Evolutionary conservation across 2,329 filamentous ascomycete species (phyloP).

Genomic region (Pseudogymnoascus sp.): DNA sequence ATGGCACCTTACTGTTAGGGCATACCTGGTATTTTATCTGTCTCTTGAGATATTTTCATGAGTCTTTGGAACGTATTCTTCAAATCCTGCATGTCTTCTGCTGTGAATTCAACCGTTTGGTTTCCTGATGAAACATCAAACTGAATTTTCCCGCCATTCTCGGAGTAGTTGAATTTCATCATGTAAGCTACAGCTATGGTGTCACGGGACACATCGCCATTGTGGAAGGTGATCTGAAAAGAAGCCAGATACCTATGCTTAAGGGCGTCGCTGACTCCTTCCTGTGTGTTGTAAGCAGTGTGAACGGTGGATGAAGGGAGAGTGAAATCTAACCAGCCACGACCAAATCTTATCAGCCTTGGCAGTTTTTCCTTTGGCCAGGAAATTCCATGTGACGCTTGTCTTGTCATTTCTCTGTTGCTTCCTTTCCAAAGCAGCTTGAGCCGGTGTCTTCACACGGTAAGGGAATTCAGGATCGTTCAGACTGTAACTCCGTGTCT

Average conservation of each 20-base stretch:
- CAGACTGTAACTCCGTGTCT: not conserved
- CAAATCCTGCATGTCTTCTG: not conserved
- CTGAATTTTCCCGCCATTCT: not conserved
- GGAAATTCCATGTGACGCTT: not conserved
- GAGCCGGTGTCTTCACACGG: not conserved
- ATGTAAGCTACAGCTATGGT: slow-evolving; percentile 2
- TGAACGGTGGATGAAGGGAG: not conserved
- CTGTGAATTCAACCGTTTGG: not conserved
- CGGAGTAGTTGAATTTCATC: not conserved
- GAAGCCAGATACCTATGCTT: slow-evolving; percentile 1
- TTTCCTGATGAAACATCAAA: not conserved
- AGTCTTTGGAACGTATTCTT: not conserved
- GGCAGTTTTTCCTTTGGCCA: not conserved
- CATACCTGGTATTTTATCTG: not conserved
- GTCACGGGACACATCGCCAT: not conserved
- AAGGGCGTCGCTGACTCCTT: slow-evolving; percentile 9
- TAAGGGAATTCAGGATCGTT: not conserved
- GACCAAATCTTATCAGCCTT: not conserved
- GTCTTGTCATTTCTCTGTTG: not conserved
- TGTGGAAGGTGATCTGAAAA: slow-evolving; percentile 7
- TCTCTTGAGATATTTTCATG: not conserved
- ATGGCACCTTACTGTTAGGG: not conserved
- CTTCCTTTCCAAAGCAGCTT: not conserved
- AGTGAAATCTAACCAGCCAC: not conserved
- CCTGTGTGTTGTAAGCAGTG: not conserved